Evolutionary conservation across 2,329 filamentous ascomycete species (phyloP), one percentile per base, ranked within the genome.

Genomic region (Phyllosticta citrichinensis): DNA sequence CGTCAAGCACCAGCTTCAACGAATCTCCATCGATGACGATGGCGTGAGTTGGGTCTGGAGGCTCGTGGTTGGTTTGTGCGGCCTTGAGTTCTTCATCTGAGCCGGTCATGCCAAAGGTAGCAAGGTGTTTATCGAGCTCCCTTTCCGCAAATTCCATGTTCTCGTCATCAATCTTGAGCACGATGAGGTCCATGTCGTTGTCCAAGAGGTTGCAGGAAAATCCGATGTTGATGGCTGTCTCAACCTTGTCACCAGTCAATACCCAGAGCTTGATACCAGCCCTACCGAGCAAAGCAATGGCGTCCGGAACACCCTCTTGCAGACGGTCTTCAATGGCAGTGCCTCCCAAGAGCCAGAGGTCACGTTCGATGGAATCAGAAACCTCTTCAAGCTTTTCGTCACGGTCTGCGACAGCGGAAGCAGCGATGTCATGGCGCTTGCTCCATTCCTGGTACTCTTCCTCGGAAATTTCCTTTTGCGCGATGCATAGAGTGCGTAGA

Each of bases 191-290:
- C 94, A 99, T 97, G 66, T 96, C 90, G 74, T 97, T 99, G 75
- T 93, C 91, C 60, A 99, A 83, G 33, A 99, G 81, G 68, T 99
- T 99, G 79, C 95, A 99, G 11, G 95, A 99, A 76, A 97, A 99
- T 2, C 94, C 94, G 71, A 99, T 99, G 77, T 99, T 99, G 84
- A 99, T 99, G 62, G 95, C 94, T 24, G 94, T 99, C 76, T 99
- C 94, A 33, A 97, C 93, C 76, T 97, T 99, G 80, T 99, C 94
- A 65, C 95, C 94, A 17, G 94, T 99, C 65, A 99, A 79, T 59
- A 99, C 94, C 94, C 94, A 99, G 8, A 99, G 83, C 76, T 99
- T 99, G 75, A 99, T 97, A 72, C 95, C 95, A 59, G 94, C 94
- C 69, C 91, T 85, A 30, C 88, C 93, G 58, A 99, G 85, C 53